Evolutionary conservation across 441 rosid species (phyloP), one percentile per base, ranked within the genome.

Genomic region (Melastoma candidum): DNA sequence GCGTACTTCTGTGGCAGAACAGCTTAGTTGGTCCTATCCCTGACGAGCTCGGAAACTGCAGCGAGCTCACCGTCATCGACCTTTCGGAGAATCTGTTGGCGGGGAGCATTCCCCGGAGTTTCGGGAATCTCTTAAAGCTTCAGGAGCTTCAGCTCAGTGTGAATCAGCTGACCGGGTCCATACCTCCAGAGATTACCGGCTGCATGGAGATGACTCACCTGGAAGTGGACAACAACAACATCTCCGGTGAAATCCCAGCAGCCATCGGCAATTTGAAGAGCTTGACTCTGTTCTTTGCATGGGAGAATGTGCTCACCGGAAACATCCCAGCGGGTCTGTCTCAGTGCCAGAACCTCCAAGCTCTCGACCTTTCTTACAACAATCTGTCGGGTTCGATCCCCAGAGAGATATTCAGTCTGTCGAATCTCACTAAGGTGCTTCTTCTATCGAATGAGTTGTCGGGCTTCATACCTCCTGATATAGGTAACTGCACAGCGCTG

Each of bases 361-460:
- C 96, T 63, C 77, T 90, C 51, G 98, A 90, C 69, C 73, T 90
- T 6, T 90, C 98, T 13, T 87, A 83, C 72, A 90, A 90, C 72
- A 70, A 53, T 56, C 82, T 87, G 50, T 77, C 76, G 17, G 98
- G 98, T 72, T 66, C 87, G 11, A 77, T 87, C 12, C 90, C 95
- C 0, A 70, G 62, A 22, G 69, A 78, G 60, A 66, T 90, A 58
- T 87, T 85, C 11, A 67, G 75, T 49, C 53, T 87, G 63, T 73
- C 69, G 54, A 90, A 90, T 68, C 85, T 90, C 64, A 82, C 93
- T 44, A 82, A 87, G 81, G 56, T 90, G 60, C 74, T 90, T 65
- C 74, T 90, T n/a, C 79, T 90, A 17, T 74, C 83, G 48, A 83
- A 83, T 32, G 63, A 66, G 57, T 66, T 83, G 12, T 80, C 90